phyloP scores from a whole-genome alignment of 768 basidiomycete genomes.

The Suillus weaverae region DNA sequence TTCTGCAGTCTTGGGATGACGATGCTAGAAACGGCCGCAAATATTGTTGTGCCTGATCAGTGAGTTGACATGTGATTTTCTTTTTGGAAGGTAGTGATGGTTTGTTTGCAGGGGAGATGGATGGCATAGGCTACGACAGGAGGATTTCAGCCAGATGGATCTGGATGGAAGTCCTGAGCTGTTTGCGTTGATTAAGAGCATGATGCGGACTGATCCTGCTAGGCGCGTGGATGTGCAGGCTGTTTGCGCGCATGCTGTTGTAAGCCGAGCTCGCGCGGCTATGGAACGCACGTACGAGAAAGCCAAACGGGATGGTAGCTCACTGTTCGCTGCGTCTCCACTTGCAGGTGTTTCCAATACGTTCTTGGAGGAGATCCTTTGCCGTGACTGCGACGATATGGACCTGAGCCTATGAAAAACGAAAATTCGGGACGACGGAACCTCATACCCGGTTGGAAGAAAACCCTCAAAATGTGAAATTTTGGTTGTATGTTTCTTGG shows the following conservation, averaged over 20 bases:
- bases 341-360: constrained; percentile 57
- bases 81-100: constrained; percentile 15
- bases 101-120: constrained; percentile 69
- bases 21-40: constrained; percentile 91
- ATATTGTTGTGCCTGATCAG: constrained; percentile 97
- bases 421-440: not conserved
- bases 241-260: constrained; percentile 62
- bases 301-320: constrained; percentile 34
- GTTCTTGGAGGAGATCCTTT: constrained; percentile 68
- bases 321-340: constrained; percentile 59
- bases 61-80: constrained; percentile 43
- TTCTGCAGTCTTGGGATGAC: constrained; percentile 85
- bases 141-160: constrained; percentile 89
- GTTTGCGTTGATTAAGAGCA: constrained; percentile 63
- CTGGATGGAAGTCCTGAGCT: constrained; percentile 65
- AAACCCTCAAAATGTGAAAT: constrained; percentile 8
- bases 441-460: not conserved
- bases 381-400: constrained; percentile 36
- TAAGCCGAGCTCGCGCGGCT: constrained; percentile 57
- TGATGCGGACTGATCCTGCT: constrained; percentile 75
- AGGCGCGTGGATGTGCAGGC: constrained; percentile 55
- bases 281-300: constrained; percentile 57
- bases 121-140: constrained; percentile 90
- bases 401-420: constrained; percentile 39
- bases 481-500: constrained; percentile 34